These are phyloP conservation scores for Calocybe indica DNA, from an alignment of 768 basidiomycete species.

Conservation along the genomic window DNA sequence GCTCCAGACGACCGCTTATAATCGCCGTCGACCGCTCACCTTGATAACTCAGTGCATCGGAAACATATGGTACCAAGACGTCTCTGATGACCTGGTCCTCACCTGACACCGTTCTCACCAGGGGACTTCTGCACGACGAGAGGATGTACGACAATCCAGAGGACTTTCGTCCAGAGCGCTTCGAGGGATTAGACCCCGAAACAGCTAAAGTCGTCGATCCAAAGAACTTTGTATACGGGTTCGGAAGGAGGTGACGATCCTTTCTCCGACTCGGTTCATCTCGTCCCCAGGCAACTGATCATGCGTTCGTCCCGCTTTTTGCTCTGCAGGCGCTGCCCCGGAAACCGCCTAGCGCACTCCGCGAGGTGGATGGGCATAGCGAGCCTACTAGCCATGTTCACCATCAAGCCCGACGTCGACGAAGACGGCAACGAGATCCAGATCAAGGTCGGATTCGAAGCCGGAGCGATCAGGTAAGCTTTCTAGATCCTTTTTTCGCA, in stretches of 20 bases:
- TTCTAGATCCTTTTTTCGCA: not conserved
- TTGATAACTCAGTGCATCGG: conserved; percentile 17
- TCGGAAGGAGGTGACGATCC: conserved; percentile 40
- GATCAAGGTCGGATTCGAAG: conserved; percentile 34
- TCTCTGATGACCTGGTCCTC: conserved; percentile 1
- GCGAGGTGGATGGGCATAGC: conserved; percentile 23
- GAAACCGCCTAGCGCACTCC: conserved; percentile 33
- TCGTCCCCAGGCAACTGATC: not conserved
- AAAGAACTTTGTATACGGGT: conserved; percentile 46
- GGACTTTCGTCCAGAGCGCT: conserved; percentile 9
- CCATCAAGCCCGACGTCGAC: conserved; percentile 27
- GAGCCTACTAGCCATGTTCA: conserved; percentile 18
- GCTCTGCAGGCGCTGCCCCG: conserved; percentile 29
- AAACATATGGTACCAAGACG: conserved; percentile 18
- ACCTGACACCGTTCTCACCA: conserved; percentile 31
- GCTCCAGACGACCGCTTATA: conserved; percentile 22
- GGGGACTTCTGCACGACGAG: conserved; percentile 13
- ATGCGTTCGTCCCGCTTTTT: conserved; percentile 2
- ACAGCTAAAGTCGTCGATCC: conserved; percentile 31
- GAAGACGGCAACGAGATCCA: conserved; percentile 26
- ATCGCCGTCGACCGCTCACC: not conserved
- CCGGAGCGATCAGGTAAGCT: conserved; percentile 42
- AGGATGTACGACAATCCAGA: conserved; percentile 6
- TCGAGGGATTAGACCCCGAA: conserved; percentile 22
- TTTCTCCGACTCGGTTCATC: conserved; percentile 4